Percentiles rank a stretch among this genome's conserved stretches.
These are phyloP conservation scores for Phialophora chinensis DNA, from an alignment of 2,329 filamentous ascomycete species.

Conservation along the genomic window DNA sequence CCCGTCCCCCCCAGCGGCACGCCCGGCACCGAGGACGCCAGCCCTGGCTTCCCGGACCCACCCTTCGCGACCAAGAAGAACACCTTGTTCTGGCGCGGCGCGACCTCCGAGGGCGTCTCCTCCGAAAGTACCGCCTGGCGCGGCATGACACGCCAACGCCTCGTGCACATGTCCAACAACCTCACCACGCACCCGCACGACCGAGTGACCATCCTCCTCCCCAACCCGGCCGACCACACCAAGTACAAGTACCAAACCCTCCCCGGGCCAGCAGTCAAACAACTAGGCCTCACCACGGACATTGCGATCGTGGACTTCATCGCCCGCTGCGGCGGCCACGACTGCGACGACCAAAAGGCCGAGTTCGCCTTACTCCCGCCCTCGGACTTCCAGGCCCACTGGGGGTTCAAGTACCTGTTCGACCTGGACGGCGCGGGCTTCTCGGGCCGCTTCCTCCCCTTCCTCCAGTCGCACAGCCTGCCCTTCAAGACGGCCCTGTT, in stretches of 20 bases:
- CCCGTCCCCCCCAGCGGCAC: slow-evolving; percentile 55
- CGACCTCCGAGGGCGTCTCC: slow-evolving; percentile 63
- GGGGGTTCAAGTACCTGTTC: slow-evolving; percentile 72
- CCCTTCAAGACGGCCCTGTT: slow-evolving; percentile 75
- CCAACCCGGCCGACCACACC: slow-evolving; percentile 44
- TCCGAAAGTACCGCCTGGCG: slow-evolving; percentile 61
- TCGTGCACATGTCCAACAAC: slow-evolving; percentile 72
- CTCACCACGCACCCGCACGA: slow-evolving; percentile 53
- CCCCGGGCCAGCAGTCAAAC: slow-evolving; percentile 45
- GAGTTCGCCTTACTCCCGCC: slow-evolving; percentile 59
- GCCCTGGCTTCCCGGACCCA: slow-evolving; percentile 52
- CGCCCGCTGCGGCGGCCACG: slow-evolving; percentile 59
- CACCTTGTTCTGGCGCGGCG: slow-evolving; percentile 76
- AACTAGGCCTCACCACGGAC: slow-evolving; percentile 62
- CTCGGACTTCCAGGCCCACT: slow-evolving; percentile 62
- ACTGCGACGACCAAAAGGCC: slow-evolving; percentile 59
- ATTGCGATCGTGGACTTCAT: slow-evolving; percentile 66
- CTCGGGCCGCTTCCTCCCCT: slow-evolving; percentile 68
- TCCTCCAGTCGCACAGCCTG: slow-evolving; percentile 69
- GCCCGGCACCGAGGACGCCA: slow-evolving; percentile 31
- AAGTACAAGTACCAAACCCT: slow-evolving; percentile 65
- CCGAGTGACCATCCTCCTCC: slow-evolving; percentile 63
- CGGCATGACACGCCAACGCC: slow-evolving; percentile 72
- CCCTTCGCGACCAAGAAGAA: slow-evolving; percentile 68
- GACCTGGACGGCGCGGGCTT: slow-evolving; percentile 73